phyloP scores from a whole-genome alignment of 352 stramenopile genomes.

The Phytophthora hybrid region DNA sequence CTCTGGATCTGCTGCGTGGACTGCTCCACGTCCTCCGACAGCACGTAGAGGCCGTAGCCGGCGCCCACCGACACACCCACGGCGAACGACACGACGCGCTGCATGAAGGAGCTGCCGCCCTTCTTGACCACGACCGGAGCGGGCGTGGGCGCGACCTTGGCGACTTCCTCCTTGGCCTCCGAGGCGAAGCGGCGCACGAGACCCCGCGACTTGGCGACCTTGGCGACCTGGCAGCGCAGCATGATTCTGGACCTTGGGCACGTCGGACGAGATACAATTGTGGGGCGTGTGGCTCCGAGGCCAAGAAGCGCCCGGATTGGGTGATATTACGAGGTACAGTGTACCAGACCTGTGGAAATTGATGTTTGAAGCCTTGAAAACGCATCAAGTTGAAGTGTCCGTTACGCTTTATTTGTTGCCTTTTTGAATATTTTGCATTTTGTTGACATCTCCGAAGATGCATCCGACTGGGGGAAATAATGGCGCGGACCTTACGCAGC shows the following conservation, averaged over 20 bases:
- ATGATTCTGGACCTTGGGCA: conserved; percentile 31
- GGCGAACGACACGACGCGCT: conserved; percentile 75
- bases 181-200: conserved; percentile 67
- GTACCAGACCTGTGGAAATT: neutral
- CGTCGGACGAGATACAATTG: conserved; percentile 30
- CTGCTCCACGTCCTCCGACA: conserved; percentile 75
- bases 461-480: conserved; percentile 46
- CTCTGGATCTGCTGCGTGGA: conserved; percentile 80
- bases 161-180: conserved; percentile 57
- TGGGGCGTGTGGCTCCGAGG: conserved; percentile 16
- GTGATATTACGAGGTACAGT: neutral
- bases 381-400: conserved; percentile 21
- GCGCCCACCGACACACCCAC: conserved; percentile 72
- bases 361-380: neutral
- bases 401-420: conserved; percentile 14
- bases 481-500: conserved; percentile 83
- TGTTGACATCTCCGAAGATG: conserved; percentile 7
- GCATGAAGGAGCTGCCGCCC: conserved; percentile 72
- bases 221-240: conserved; percentile 44
- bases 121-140: conserved; percentile 50
- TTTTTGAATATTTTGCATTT: conserved; percentile 6
- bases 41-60: conserved; percentile 72
- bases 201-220: conserved; percentile 33
- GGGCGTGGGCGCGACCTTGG: conserved; percentile 27
- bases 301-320: neutral